These are phyloP conservation scores for Teratosphaeria nubilosa DNA, from an alignment of 2,329 filamentous ascomycete species.

Conservation along the genomic window DNA sequence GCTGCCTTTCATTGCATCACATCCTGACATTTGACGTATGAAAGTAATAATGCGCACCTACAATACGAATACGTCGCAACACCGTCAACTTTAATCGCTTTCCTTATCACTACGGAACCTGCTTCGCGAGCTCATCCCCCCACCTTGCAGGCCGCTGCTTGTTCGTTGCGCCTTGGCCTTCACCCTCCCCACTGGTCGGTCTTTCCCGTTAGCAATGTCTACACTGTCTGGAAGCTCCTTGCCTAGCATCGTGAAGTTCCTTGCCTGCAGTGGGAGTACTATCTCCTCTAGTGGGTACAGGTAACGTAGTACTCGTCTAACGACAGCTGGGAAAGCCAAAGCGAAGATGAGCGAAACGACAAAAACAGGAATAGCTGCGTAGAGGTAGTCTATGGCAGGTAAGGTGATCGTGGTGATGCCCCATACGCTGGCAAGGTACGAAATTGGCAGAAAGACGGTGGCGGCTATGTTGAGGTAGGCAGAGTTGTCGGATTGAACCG, in stretches of 20 bases:
- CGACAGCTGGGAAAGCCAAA: conserved; percentile 17
- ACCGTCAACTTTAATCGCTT: background rate
- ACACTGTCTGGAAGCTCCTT: conserved; percentile 25
- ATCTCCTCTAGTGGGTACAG: conserved; percentile 19
- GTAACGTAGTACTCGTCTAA: conserved; percentile 16
- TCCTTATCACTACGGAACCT: conserved; percentile 6
- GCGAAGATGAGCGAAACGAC: conserved; percentile 20
- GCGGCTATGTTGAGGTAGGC: conserved; percentile 26
- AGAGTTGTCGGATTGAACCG: conserved; percentile 25
- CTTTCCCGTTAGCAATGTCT: conserved; percentile 4
- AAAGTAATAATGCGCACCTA: background rate
- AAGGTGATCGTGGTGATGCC: conserved; percentile 26
- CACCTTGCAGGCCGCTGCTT: background rate
- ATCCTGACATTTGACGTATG: background rate
- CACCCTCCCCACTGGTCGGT: conserved; percentile 1
- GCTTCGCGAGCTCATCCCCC: conserved; percentile 4
- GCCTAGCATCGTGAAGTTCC: conserved; percentile 26
- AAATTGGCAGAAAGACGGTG: conserved; percentile 27
- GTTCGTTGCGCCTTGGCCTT: conserved; percentile 6
- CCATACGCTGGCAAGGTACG: conserved; percentile 26
- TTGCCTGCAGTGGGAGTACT: conserved; percentile 14
- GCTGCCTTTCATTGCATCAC: background rate
- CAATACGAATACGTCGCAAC: background rate
- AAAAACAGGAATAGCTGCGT: conserved; percentile 24
- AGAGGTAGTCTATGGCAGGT: conserved; percentile 25